Evolutionary conservation across 768 basidiomycete genomes (phyloP).

Genomic region (Termitomyces sp.): DNA sequence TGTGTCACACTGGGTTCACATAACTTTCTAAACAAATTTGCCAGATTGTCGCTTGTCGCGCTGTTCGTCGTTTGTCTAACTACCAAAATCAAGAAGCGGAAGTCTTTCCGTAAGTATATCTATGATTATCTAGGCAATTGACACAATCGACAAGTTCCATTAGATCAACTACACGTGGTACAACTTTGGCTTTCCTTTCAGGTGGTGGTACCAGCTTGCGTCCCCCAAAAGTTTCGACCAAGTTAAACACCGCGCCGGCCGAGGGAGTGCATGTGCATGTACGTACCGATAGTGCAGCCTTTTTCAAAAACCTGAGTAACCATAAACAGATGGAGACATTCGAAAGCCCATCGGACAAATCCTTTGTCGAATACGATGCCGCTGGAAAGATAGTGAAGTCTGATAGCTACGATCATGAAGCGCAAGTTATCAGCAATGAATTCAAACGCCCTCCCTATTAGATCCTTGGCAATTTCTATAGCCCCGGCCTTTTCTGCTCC

Average conservation of each 20-base stretch:
- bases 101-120: constrained; percentile 44
- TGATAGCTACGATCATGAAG: constrained; percentile 52
- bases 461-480: neutral
- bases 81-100: constrained; percentile 46
- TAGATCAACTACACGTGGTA: constrained; percentile 39
- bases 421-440: constrained; percentile 52
- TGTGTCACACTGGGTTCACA: neutral
- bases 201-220: constrained; percentile 23
- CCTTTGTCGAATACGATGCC: constrained; percentile 49
- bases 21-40: neutral
- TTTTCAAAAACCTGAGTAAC: neutral
- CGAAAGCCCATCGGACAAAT: constrained; percentile 38
- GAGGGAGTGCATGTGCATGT: constrained; percentile 63
- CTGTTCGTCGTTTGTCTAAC: constrained; percentile 60
- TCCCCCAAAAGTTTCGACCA: constrained; percentile 28
- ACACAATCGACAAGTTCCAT: neutral
- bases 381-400: constrained; percentile 43
- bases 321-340: constrained; percentile 62
- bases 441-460: constrained; percentile 57
- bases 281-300: neutral
- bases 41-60: constrained; percentile 59
- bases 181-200: constrained; percentile 58
- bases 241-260: constrained; percentile 28
- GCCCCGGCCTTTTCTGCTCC: neutral
- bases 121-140: neutral